Conservation (phyloP, 1,284 basidiomycete species). For the Naganishia sp. region DNA sequence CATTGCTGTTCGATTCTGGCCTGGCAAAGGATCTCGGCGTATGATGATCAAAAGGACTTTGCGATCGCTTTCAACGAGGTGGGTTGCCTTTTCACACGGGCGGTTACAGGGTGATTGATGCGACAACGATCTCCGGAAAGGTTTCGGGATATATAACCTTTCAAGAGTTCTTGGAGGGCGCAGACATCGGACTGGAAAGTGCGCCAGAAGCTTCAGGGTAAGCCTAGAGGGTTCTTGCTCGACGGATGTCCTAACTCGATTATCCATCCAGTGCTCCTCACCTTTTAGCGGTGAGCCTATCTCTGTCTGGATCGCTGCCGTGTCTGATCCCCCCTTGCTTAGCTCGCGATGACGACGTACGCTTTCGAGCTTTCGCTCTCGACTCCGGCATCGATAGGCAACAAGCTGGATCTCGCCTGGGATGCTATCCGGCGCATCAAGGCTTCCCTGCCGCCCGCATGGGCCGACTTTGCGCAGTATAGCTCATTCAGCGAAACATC, state of each 20-base stretch:
- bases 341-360: slow-evolving; percentile 20
- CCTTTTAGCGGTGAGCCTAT: slow-evolving; percentile 5
- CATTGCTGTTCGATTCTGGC: slow-evolving; percentile 18
- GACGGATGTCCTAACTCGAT: neutral
- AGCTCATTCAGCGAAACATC: neutral
- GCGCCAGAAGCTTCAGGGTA: slow-evolving; percentile 19
- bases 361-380: slow-evolving; percentile 19
- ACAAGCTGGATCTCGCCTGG: neutral
- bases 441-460: slow-evolving; percentile 3
- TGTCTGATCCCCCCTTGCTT: neutral
- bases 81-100: too few relatives aligned
- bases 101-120: too few relatives aligned
- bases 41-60: slow-evolving; percentile 10
- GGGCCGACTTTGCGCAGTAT: slow-evolving; percentile 10
- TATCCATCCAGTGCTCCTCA: slow-evolving; percentile 1
- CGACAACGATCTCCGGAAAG: neutral
- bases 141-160: slow-evolving; percentile 9
- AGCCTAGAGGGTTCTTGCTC: neutral
- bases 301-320: too few relatives aligned
- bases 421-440: slow-evolving; percentile 8
- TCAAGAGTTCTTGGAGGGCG: slow-evolving; percentile 17
- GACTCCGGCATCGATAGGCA: neutral
- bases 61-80: slow-evolving; percentile 9
- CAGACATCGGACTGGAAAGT: neutral
- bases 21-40: slow-evolving; percentile 15